Evolutionary conservation across 2,329 filamentous ascomycete genomes (phyloP), one percentile per base, ranked within the genome.

Genomic region (Aspergillus sclerotialis): DNA sequence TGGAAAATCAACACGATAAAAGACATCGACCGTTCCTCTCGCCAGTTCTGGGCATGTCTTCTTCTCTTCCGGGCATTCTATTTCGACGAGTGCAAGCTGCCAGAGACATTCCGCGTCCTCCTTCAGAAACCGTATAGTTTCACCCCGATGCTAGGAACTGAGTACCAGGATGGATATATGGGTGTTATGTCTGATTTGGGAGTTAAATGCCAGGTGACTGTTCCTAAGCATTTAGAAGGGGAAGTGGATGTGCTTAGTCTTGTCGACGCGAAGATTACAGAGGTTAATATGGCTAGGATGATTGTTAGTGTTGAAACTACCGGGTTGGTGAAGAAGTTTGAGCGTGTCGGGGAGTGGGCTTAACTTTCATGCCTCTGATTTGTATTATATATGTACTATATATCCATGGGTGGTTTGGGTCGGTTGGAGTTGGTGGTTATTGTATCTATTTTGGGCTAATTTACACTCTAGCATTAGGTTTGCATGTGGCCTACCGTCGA

Each of bases 11-110:
- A 53, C 40, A 35, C 60, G 9, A 51, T 61, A 27, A 48, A 52
- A 15, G 46, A 67, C n/a, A 67, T 73, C 15, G 55, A 56, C 10
- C 45, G 34, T 4, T 33, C 48, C 44, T 50, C 64, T 47, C 31
- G 53, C 41, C 41, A 56, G 5, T 69, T 69, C 46, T 81, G 76
- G 77, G 51, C 60, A 2, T 50, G 61, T 10, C 65, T 72, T 50
- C 67, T 77, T 2, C 60, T 80, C 25, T 72, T 73, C 57, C 73
- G 77, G 28, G 75, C 74, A 10, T 68, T 72, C 46, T 68, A 76
- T 47, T 77, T 73, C 51, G 60, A 61, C 7, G 70, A 79, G 46
- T 67, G 66, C 8, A 33, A 55, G 1, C 53, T 79, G 4, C 75
- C 76, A 1, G 50, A 65, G 11, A 67, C 63, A 0, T 69, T 73